These are phyloP conservation scores for Vigna nakashimae DNA, from an alignment of 306 rosid species.

Conservation along the genomic window DNA sequence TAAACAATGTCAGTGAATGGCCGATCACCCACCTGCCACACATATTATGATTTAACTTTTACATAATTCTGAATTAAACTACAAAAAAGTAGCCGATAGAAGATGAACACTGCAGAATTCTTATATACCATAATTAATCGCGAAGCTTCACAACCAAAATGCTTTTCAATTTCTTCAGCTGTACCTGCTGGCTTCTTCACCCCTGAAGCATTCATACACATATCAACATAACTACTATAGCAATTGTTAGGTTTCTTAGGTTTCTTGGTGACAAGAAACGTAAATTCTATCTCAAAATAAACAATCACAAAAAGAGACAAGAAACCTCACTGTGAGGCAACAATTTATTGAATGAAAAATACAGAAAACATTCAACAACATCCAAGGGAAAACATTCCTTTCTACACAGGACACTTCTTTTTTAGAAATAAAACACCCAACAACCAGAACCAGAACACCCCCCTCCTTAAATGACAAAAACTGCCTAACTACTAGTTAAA, in stretches of 20 bases:
- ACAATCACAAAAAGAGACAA: no score
- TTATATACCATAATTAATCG: constrained; percentile 79
- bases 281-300: no score
- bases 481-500: no score
- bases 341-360: no score
- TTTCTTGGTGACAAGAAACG: no score
- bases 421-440: no score
- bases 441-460: no score
- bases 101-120: constrained; percentile 32
- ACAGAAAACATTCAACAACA: no score
- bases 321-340: no score
- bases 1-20: constrained; percentile 93
- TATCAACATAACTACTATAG: constrained; percentile 39
- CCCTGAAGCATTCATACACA: constrained; percentile 52
- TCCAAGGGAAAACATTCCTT: no score
- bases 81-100: constrained; percentile 18
- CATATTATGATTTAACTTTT: constrained; percentile 20
- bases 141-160: constrained; percentile 81
- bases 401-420: no score
- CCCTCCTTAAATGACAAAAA: no score
- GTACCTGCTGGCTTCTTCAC: constrained; percentile 95
- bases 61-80: constrained; percentile 34
- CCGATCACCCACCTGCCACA: constrained; percentile 91
- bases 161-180: constrained; percentile 96
- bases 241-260: neutral